Evolutionary conservation across 2,329 filamentous ascomycete species (phyloP), one percentile per base, ranked within the genome.

Genomic region (Orbilia blumenaviensis): DNA sequence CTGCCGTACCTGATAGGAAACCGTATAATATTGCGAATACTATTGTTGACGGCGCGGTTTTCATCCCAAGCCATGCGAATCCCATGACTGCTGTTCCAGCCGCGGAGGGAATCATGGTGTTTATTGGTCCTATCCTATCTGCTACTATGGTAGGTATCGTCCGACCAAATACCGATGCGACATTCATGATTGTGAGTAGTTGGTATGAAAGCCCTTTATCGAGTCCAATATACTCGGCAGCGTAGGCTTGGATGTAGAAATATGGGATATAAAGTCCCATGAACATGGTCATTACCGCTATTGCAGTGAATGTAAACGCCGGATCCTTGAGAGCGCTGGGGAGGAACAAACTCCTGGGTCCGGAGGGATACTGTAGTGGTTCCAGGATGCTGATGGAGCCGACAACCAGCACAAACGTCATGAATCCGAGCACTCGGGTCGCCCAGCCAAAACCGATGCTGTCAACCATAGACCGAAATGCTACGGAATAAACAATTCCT

Each of bases 111-210:
- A 84, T 80, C 74, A 84, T 82, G 0, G 83, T 82, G 64, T 85
- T 83, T 12, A 86, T 77, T 1, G 83, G 81, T 0, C 85, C 85
- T 38, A 84, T 73, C 27, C 79, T 80, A 58, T 84, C 83, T 0
- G 85, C 85, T 3, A 87, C 73, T 6, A 84, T 82, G 2, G 84
- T 84, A 0, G 85, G 86, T 0, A 86, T 79, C 0, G 87, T 81
- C 5, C 87, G 84, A 0, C 87, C 86, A 6, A 85, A 82, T 6
- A 86, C 82, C 0, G 85, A 85, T 0, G 84, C 83, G 0, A 84
- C 85, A 79, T 87, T 88, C 58, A 87, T 83, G 52, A 88, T 85
- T 1, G 86, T 81, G 3, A 88, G 81, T 23, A 87, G 82, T 72
- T 87, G 87, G 14, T 82, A 81, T 0, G 83, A 83, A 3, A 86